Conservation (phyloP, 345 rosid genomes). For the Euphorbia pulcherrima region DNA sequence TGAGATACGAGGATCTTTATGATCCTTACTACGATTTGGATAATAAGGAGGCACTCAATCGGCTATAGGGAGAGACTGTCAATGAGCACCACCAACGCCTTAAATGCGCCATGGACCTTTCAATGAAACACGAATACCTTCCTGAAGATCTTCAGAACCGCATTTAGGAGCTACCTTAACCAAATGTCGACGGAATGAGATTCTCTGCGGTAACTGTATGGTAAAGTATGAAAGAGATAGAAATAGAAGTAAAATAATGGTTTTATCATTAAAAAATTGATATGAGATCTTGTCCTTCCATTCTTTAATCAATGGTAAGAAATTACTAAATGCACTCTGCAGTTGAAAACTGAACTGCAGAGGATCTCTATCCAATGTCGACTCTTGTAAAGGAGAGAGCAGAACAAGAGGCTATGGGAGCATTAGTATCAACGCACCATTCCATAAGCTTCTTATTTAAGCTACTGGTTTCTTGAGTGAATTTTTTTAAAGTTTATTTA, state of each 20-base stretch:
- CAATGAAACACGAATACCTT: conserved; percentile 95
- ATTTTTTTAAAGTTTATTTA: conserved; percentile 6
- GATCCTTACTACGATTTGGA: conserved; percentile 82
- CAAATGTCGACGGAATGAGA: too few relatives aligned
- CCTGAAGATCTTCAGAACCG: conserved; percentile 78
- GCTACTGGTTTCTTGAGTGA: conserved; percentile 13
- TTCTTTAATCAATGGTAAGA: too few relatives aligned
- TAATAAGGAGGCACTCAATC: conserved; percentile 76
- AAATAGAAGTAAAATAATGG: too few relatives aligned
- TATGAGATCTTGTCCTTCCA: too few relatives aligned
- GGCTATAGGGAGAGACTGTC: conserved; percentile 79
- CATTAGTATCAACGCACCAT: conserved; percentile 76
- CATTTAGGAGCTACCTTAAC: conserved; percentile 84
- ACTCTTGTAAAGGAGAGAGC: conserved; percentile 77
- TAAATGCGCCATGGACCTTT: conserved; percentile 97
- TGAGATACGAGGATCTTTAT: conserved; percentile 83
- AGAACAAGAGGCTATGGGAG: conserved; percentile 90
- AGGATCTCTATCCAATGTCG: too few relatives aligned
- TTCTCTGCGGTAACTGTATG: too few relatives aligned
- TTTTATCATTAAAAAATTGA: too few relatives aligned
- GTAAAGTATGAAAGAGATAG: too few relatives aligned
- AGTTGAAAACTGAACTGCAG: too few relatives aligned
- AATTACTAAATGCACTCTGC: too few relatives aligned
- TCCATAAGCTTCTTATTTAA: conserved; percentile 42
- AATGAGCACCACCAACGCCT: conserved; percentile 95